phyloP scores from a whole-genome alignment of 2,329 filamentous ascomycete species.

The Sporothrix humicola region DNA sequence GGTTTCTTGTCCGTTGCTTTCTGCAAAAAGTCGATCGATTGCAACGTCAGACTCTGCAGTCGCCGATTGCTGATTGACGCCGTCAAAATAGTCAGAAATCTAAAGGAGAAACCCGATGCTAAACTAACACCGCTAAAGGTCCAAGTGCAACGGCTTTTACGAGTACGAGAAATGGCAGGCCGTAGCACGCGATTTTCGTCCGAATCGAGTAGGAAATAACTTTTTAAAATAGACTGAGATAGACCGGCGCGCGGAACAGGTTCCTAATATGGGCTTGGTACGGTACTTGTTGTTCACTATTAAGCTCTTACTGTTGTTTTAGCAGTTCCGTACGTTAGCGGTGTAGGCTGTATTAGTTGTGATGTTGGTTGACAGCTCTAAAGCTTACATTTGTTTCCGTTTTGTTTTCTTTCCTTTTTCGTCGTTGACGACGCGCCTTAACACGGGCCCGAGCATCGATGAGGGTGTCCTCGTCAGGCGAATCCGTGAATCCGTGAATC shows the following conservation, averaged over 20 bases:
- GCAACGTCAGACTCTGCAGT: neutral
- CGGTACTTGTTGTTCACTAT: neutral
- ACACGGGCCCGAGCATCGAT: too few relatives aligned
- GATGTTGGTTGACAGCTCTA: too few relatives aligned
- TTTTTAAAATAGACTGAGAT: neutral
- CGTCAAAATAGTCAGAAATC: too few relatives aligned
- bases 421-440: neutral
- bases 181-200: neutral
- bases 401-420: neutral
- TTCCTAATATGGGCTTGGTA: neutral
- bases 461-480: neutral
- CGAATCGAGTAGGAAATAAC: neutral
- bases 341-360: too few relatives aligned
- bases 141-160: slow-evolving; percentile 4
- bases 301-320: too few relatives aligned
- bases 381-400: neutral
- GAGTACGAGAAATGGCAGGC: neutral
- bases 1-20: neutral
- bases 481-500: neutral
- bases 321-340: too few relatives aligned
- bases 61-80: neutral
- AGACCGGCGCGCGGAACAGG: neutral
- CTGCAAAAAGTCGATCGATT: neutral
- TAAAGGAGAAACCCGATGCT: too few relatives aligned
- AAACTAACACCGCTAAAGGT: neutral